phyloP scores from a whole-genome alignment of 2,329 filamentous ascomycete genomes.

The Neonectria magnoliae region DNA sequence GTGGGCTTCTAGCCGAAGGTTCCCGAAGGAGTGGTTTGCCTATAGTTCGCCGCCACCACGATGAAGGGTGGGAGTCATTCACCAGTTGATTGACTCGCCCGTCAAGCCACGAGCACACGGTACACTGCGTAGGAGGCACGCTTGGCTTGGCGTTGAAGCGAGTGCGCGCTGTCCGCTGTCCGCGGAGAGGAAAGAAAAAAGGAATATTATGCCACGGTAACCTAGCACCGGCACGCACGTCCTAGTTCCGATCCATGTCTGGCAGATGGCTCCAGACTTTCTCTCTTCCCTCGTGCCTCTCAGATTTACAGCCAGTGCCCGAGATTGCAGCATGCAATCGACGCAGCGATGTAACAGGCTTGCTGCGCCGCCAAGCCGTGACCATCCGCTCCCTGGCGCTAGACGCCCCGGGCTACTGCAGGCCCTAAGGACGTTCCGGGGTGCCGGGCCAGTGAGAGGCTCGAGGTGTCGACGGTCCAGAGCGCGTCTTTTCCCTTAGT shows the following conservation, averaged over 20 bases:
- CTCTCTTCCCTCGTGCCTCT: background rate
- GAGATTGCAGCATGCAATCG: constrained; percentile 7
- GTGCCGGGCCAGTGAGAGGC: background rate
- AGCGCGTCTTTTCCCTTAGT: background rate
- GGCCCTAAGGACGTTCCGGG: background rate
- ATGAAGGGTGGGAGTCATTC: no score
- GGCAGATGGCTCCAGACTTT: background rate
- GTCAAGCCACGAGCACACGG: no score
- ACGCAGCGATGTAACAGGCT: background rate
- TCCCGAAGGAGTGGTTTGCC: background rate
- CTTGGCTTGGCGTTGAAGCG: background rate
- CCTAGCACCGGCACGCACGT: background rate
- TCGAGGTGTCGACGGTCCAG: background rate
- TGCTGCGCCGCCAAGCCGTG: background rate
- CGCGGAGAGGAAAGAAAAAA: constrained; percentile 9
- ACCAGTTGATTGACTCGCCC: no score
- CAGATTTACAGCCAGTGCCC: background rate
- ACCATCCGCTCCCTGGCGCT: background rate
- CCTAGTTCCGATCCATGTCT: background rate
- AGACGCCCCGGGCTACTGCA: background rate
- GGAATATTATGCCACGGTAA: no score
- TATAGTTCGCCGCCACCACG: background rate
- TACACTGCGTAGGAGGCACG: no score
- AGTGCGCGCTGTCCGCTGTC: no score
- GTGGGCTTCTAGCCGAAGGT: background rate